Percentiles rank a stretch among this genome's conserved stretches.
These are phyloP conservation scores for Whalleya microplaca DNA, from an alignment of 2,329 filamentous ascomycete species.

Conservation along the genomic window DNA sequence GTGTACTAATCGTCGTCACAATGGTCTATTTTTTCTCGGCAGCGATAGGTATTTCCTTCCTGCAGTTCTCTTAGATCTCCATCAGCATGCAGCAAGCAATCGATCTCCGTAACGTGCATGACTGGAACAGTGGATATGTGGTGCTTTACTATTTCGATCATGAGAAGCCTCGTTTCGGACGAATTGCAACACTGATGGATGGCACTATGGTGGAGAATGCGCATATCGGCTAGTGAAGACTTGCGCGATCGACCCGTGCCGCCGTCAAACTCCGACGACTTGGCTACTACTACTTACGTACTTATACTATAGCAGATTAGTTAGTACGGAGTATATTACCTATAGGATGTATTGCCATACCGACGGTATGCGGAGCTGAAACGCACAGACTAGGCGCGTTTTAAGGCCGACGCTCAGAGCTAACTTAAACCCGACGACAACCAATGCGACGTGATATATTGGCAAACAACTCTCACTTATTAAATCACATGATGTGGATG, in stretches of 20 bases:
- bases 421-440: conserved; percentile 18
- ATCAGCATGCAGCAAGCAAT: no score
- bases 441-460: neutral
- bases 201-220: neutral
- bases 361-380: neutral
- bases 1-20: no score
- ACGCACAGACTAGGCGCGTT: neutral
- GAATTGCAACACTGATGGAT: neutral
- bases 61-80: no score
- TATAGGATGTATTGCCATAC: no score
- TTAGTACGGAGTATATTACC: no score
- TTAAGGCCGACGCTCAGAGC: neutral
- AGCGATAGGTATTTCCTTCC: neutral
- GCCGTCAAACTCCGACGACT: no score
- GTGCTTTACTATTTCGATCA: neutral
- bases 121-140: neutral
- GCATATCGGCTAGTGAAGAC: neutral
- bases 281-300: no score
- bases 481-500: conserved; percentile 20
- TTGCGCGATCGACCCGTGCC: neutral
- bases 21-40: neutral
- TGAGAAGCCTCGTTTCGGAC: neutral
- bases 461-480: neutral
- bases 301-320: no score
- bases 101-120: no score